Evolutionary conservation across 129 eudicot genomes (phyloP), one percentile per base, ranked within the genome.

Genomic region (Arctium minus): DNA sequence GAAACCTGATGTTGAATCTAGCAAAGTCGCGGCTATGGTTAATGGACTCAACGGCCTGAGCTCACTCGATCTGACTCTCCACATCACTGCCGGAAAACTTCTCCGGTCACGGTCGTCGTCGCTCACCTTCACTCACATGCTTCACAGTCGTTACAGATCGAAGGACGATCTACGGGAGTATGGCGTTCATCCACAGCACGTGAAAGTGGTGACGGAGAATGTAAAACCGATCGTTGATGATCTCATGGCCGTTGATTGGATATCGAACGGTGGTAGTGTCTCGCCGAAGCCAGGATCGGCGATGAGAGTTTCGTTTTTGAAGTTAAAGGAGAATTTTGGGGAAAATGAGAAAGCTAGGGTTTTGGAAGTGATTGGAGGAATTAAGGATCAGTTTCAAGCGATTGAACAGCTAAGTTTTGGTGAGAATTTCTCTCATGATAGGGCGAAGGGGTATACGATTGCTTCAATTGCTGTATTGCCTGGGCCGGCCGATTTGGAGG

Each of bases 231-330:
- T 91, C 7, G 31, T 88, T 3, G 96, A 92, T 0, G 98, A 94
- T 76, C 3, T 91, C 35, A 91, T 92, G 97, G 94, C 97, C 44
- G 90, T 94, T 39, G 97, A 94, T 74, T 94, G 93, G 93, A 81
- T 92, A 0, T 85, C 90, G 10, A 60, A 37, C 53, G 92, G 86
- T 31, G 93, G 87, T 27, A 38, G 85, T 67, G 82, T 46, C 8
- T 72, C 22, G 0, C 74, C 82, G 33, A 78, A 90, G 48, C 82
- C 95, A 29, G 94, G 94, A 0, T 88, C 97, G 30, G 98, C 95
- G 5, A 38, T 90, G 85, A 82, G 98, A 73, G 74, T 92, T 36
- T 78, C 93, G 15, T 74, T 90, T 53, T 40, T 89, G 85, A 94
- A 94, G 68, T 35, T 94, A 48, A 94, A 89, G 85, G 94, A 90